Evolutionary conservation across 1,139 yeast genomes (phyloP).

Genomic region (Taiozyma onychis): DNA sequence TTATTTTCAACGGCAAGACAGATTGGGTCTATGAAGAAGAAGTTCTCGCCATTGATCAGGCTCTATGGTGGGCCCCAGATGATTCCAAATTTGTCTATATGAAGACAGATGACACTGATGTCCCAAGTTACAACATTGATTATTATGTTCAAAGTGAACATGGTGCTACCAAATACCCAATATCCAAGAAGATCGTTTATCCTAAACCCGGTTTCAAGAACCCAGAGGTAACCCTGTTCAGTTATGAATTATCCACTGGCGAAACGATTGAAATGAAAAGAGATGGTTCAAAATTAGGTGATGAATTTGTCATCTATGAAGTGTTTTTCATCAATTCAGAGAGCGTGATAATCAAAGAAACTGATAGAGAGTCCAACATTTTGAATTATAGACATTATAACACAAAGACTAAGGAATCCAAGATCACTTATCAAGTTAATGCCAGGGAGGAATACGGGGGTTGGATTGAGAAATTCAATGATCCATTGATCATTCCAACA

Average conservation of each 20-base stretch:
- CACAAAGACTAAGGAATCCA: slow-evolving; percentile 28
- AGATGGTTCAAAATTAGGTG: slow-evolving; percentile 31
- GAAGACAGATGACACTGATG: slow-evolving; percentile 62
- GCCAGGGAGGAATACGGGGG: slow-evolving; percentile 46
- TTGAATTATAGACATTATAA: slow-evolving; percentile 45
- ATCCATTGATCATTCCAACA: slow-evolving; percentile 26
- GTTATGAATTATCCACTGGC: slow-evolving; percentile 32
- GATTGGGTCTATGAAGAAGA: slow-evolving; percentile 96
- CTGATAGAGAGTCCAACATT: slow-evolving; percentile 62
- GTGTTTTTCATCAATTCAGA: slow-evolving; percentile 55
- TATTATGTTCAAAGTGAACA: slow-evolving; percentile 44
- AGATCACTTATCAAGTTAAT: slow-evolving; percentile 34
- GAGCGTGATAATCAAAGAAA: slow-evolving; percentile 48
- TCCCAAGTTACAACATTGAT: slow-evolving; percentile 58
- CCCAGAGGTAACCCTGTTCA: slow-evolving; percentile 49
- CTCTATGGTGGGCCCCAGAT: slow-evolving; percentile 78
- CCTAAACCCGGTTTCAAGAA: slow-evolving; percentile 79
- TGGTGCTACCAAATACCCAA: slow-evolving; percentile 55
- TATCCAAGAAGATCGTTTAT: slow-evolving; percentile 48
- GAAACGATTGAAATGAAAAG: slow-evolving; percentile 16
- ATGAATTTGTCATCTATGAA: slow-evolving; percentile 58
- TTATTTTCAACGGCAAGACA: slow-evolving; percentile 69
- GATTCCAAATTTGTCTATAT: slow-evolving; percentile 56
- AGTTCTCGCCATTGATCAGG: slow-evolving; percentile 50
- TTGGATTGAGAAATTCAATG: slow-evolving; percentile 39